A percentile compares a stretch with the other conserved stretches of the same genome.
Conservation (phyloP, 768 basidiomycete genomes). For the Gymnopilus dilepis region DNA sequence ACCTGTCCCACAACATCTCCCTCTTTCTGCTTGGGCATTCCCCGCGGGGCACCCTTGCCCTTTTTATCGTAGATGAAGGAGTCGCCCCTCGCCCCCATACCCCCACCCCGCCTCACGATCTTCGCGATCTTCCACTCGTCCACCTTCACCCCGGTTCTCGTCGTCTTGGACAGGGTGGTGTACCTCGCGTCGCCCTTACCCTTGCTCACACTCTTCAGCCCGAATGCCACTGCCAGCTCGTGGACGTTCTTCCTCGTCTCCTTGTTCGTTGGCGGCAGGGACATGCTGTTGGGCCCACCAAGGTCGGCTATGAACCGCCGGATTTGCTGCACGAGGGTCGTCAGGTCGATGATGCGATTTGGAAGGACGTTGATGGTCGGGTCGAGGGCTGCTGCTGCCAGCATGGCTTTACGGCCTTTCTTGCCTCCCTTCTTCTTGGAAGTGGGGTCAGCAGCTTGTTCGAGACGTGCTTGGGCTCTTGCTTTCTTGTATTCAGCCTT, state of each 20-base stretch:
- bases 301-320: constrained; percentile 67
- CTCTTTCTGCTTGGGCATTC: constrained; percentile 64
- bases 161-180: constrained; percentile 77
- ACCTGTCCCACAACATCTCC: constrained; percentile 90
- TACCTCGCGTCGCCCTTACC: constrained; percentile 74
- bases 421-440: constrained; percentile 66
- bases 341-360: constrained; percentile 67
- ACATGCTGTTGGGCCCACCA: constrained; percentile 56
- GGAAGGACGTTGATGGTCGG: constrained; percentile 45
- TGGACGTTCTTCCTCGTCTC: constrained; percentile 75
- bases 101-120: constrained; percentile 43
- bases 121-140: constrained; percentile 65
- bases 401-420: constrained; percentile 72
- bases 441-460: constrained; percentile 67
- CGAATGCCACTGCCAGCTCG: constrained; percentile 79
- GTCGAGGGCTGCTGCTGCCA: constrained; percentile 57
- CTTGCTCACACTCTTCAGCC: constrained; percentile 77
- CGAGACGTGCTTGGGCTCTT: constrained; percentile 60
- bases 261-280: constrained; percentile 82
- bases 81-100: constrained; percentile 38
- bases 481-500: constrained; percentile 79
- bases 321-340: constrained; percentile 73
- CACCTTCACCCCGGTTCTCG: constrained; percentile 55
- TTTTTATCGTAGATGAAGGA: constrained; percentile 40
- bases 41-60: constrained; percentile 26